phyloP scores from a whole-genome alignment of 2,329 filamentous ascomycete genomes.

The Colletotrichum navitas region DNA sequence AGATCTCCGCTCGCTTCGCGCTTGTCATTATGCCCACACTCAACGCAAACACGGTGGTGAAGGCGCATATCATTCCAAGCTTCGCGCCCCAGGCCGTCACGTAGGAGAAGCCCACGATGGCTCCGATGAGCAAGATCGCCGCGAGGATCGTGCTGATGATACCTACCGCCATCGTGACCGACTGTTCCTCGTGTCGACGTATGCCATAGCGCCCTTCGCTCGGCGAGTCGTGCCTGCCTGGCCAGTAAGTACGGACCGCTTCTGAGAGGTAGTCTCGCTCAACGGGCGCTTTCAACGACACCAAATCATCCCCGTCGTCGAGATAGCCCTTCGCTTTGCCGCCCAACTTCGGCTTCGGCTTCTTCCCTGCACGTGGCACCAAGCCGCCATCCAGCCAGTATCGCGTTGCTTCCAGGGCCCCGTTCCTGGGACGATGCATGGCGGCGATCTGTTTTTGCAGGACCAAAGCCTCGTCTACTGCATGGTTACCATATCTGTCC shows the following conservation, averaged over 20 bases:
- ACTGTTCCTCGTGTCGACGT: background rate
- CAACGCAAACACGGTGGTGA: slow-evolving; percentile 27
- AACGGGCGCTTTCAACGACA: background rate
- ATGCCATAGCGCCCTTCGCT: background rate
- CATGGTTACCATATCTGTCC: background rate
- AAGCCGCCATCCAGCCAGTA: background rate
- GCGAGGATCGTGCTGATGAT: slow-evolving; percentile 7
- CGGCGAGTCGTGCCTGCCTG: background rate
- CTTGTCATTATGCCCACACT: slow-evolving; percentile 29
- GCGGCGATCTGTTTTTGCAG: background rate
- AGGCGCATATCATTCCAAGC: slow-evolving; percentile 52
- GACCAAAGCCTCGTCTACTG: background rate
- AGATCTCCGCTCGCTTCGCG: slow-evolving; percentile 30
- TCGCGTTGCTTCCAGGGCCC: background rate
- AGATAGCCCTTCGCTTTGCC: background rate
- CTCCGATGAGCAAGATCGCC: slow-evolving; percentile 2
- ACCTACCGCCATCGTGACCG: background rate
- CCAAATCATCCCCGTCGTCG: background rate
- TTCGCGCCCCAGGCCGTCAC: slow-evolving; percentile 43
- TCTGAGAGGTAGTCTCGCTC: slow-evolving; percentile 11
- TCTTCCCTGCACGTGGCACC: background rate
- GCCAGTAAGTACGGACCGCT: background rate
- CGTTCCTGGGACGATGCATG: background rate
- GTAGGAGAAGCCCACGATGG: slow-evolving; percentile 3
- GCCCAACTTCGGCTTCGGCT: background rate